Base-by-base conservation (phyloP, 78 protist species). In the Planoprotostelium fungivorum region DNA sequence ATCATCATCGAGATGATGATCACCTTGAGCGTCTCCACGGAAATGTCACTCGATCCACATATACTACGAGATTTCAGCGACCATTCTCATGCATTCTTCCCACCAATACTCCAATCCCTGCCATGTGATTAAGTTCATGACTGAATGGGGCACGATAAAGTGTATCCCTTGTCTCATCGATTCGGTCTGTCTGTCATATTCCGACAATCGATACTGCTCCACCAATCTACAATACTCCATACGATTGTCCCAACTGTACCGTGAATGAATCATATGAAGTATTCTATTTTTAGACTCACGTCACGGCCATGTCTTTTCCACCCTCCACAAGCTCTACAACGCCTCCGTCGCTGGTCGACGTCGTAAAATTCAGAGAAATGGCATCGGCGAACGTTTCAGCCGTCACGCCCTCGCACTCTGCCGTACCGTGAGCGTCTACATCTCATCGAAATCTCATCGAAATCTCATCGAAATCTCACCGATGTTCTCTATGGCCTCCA, bases 51-150 rank as follows among this genome's bases (percentile, higher is more conserved):
- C 5, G 73, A 51, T 25, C 73, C 73, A 51, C 73, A 51, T 51
- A 51, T 51, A 16, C 73, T 51, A 16, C 31, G 5, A 51, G 31
- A 51, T 16, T 25, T 51, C 73, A 51, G 16, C 16, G 16, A 25
- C 73, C 5, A 51, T 51, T 16, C 16, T 25, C 73, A 51, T 25
- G 5, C 73, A 51, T 51, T 25, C 73, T 25, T 25, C 73, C 16
- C 73, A 51, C 73, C 73, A 51, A 29, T 87, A 51, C 84, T 93
- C 94, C 34, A 93, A 34, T 31, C 90, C 95, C 84, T 90, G 95
- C 95, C 95, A 93, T 9, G 92, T 93, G 89, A 90, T 89, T 9
- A 93, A 73, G 38, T 90, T 86, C 83, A 93, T 84, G 9, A 93
- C 31, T 1, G 84, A 84, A 1, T 88, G 85, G 29, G 95, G 95